phyloP scores from a whole-genome alignment of 148 eudicot species.

The Linanthus parryae region DNA sequence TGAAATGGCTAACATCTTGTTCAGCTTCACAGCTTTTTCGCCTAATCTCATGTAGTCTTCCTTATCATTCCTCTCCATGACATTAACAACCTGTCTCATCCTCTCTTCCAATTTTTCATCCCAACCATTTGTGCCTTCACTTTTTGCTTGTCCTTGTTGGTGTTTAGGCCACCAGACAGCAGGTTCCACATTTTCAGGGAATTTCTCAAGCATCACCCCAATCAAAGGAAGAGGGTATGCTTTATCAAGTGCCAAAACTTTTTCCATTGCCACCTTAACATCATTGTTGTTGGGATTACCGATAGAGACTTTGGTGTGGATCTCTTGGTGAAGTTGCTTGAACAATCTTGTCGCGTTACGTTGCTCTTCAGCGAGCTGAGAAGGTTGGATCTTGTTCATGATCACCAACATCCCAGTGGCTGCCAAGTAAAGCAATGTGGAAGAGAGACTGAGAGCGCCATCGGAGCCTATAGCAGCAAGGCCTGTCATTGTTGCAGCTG shows the following conservation, averaged over 20 bases:
- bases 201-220: conserved; percentile 44
- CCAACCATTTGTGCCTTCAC: conserved; percentile 43
- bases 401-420: conserved; percentile 26
- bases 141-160: background rate
- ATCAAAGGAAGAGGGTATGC: conserved; percentile 19
- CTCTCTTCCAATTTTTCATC: conserved; percentile 40
- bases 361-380: conserved; percentile 44
- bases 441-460: conserved; percentile 20
- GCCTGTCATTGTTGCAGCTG: background rate
- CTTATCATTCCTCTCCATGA: conserved; percentile 36
- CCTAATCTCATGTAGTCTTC: conserved; percentile 58
- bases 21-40: conserved; percentile 47
- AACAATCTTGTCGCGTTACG: conserved; percentile 32
- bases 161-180: conserved; percentile 50
- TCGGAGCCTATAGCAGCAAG: background rate
- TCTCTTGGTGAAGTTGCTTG: conserved; percentile 15
- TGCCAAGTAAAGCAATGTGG: conserved; percentile 25
- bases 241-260: conserved; percentile 33
- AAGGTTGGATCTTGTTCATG: conserved; percentile 51
- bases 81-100: conserved; percentile 33
- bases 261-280: conserved; percentile 24
- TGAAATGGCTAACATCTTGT: conserved; percentile 39
- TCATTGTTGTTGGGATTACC: background rate
- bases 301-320: conserved; percentile 13
- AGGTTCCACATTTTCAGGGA: conserved; percentile 28